Percentiles rank a stretch among this genome's conserved stretches.
These are phyloP conservation scores for Elsinoe necatrix DNA, from an alignment of 2,329 filamentous ascomycete species.

Conservation along the genomic window DNA sequence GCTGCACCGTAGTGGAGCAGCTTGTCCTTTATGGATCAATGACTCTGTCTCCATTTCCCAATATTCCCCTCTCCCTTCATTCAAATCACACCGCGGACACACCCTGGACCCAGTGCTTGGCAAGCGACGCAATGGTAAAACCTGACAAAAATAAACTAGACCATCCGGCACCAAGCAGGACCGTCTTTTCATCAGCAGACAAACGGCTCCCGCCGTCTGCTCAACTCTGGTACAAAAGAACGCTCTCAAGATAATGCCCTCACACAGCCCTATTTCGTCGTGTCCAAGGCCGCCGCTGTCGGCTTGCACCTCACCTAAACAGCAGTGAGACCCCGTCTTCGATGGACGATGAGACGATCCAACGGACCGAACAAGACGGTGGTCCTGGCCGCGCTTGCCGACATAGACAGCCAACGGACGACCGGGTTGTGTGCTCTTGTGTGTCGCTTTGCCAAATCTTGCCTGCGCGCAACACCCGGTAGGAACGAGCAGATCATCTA, in stretches of 20 bases:
- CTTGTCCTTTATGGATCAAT: constrained; percentile 3
- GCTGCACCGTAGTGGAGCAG: constrained; percentile 2
- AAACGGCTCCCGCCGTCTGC: constrained; percentile 7
- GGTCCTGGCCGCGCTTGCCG: constrained; percentile 10
- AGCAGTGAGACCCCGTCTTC: constrained; percentile 1
- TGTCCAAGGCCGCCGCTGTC: neutral
- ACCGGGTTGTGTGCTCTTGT: constrained; percentile 3
- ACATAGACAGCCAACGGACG: constrained; percentile 11
- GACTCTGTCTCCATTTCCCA: neutral
- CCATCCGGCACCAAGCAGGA: neutral
- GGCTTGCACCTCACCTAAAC: neutral
- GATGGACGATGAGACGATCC: neutral
- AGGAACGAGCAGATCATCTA: neutral
- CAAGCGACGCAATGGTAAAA: constrained; percentile 7
- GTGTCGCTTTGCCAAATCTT: constrained; percentile 8
- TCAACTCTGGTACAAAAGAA: constrained; percentile 4
- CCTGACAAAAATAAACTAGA: constrained; percentile 2
- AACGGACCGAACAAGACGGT: constrained; percentile 6
- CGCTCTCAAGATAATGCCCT: constrained; percentile 8
- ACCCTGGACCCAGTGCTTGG: neutral
- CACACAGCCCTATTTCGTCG: constrained; percentile 10
- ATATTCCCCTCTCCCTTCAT: neutral
- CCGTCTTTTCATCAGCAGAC: neutral
- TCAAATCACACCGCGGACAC: neutral
- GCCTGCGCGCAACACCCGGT: neutral